Conservation (phyloP, 2,329 filamentous ascomycete species). For the Fusarium praegraminearum region DNA sequence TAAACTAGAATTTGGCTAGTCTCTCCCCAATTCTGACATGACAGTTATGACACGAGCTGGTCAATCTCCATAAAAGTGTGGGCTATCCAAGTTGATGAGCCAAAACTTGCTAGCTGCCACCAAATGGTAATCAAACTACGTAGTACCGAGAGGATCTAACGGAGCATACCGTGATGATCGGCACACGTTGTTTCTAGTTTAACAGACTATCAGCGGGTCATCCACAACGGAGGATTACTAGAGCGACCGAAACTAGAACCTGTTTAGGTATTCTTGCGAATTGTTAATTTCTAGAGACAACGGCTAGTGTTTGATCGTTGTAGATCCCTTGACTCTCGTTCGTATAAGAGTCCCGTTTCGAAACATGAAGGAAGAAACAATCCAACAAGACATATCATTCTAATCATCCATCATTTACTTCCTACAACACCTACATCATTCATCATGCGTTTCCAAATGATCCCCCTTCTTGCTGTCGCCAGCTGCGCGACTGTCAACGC, state of each 20-base stretch:
- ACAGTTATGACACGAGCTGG: not conserved
- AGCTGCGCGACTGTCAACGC: not conserved
- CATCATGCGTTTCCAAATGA: conserved; percentile 6
- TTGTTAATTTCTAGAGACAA: not conserved
- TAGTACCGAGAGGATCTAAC: not conserved
- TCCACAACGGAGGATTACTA: not conserved
- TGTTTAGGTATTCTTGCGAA: not conserved
- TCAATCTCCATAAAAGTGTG: not conserved
- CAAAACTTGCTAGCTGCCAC: not conserved
- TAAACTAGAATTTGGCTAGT: not conserved
- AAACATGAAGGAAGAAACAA: not conserved
- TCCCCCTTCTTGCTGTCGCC: conserved; percentile 1
- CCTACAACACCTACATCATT: no score
- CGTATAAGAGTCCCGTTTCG: not conserved
- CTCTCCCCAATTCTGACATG: not conserved
- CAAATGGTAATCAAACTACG: not conserved
- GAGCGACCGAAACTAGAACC: not conserved
- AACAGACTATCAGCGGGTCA: not conserved
- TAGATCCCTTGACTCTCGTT: not conserved
- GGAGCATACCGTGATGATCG: not conserved
- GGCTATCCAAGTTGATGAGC: not conserved
- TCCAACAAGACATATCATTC: no score
- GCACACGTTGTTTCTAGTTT: not conserved
- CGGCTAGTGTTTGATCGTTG: not conserved
- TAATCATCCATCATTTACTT: not conserved